Evolutionary conservation across 2,329 filamentous ascomycete genomes (phyloP).

Genomic region (Alternaria consortialis): DNA sequence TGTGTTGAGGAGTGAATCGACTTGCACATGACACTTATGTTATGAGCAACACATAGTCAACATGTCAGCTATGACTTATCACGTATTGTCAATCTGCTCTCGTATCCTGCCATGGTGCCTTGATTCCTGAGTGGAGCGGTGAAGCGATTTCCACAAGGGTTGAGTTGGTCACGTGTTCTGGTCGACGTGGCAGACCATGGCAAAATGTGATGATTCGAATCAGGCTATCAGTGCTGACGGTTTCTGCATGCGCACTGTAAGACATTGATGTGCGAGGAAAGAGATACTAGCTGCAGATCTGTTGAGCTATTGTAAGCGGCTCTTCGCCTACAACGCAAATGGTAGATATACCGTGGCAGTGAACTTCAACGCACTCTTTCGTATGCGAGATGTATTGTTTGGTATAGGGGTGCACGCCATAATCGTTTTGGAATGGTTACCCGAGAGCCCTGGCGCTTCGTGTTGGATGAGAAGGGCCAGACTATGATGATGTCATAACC

Average conservation of each 20-base stretch:
- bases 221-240: neutral
- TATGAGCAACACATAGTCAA: slow-evolving; percentile 1
- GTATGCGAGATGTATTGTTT: neutral
- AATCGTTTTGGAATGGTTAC: neutral
- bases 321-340: neutral
- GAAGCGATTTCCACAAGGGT: slow-evolving; percentile 23
- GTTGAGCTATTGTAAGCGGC: neutral
- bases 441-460: slow-evolving; percentile 1
- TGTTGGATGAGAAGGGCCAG: neutral
- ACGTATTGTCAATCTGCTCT: neutral
- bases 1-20: slow-evolving; percentile 5
- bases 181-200: slow-evolving; percentile 13
- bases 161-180: slow-evolving; percentile 19
- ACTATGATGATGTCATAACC: neutral
- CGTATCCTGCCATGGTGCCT: slow-evolving; percentile 13
- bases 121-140: slow-evolving; percentile 23
- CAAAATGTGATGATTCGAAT: neutral
- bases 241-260: neutral
- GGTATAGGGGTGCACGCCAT: neutral
- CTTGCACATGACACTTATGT: slow-evolving; percentile 8
- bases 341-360: neutral
- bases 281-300: neutral
- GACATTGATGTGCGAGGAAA: neutral
- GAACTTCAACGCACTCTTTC: neutral
- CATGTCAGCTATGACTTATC: slow-evolving; percentile 3